Evolutionary conservation across 2,329 filamentous ascomycete genomes (phyloP), one percentile per base, ranked within the genome.

Genomic region (Botrytis deweyae): DNA sequence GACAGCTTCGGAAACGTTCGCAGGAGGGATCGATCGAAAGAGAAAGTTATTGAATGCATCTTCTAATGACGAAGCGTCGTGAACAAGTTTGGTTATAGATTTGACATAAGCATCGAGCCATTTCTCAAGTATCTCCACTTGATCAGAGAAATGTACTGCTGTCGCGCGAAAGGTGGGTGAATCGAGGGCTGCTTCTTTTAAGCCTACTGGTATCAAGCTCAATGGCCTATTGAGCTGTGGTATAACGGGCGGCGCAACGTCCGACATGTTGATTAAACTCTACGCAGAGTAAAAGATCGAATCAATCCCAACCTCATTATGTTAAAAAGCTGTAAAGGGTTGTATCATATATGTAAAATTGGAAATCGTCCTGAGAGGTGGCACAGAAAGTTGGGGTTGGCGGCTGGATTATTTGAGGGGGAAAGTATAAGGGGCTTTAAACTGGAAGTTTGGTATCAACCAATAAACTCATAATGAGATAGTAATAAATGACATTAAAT

Each of bases 111-210:
- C 87, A 72, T 92, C 94, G 44, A 99, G 92, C 96, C 96, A 99
- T 87, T 89, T 90, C 83, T 98, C 96, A 74, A 98, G 88, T 73
- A 90, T 88, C 77, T 98, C 96, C 79, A 97, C 89, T 84, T 99
- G 95, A 77, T 98, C 96, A 76, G 90, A 88, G 81, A 97, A 97
- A 84, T 98, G 94, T 65, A 92, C 85, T 61, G 93, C 89, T 36
- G 93, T 93, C 65, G 95, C 93, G 77, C 96, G 93, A 83, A 98
- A 98, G 52, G 95, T 97, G 40, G 96, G 96, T 58, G 95, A 98
- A 84, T 99, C 96, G 84, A 98, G 92, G 33, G 94, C 93, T 69
- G 96, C 96, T 88, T 99, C 96, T 84, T 95, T 96, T 78, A 98
- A 88, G 36, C 91, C 91, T 52, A 98, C 95, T 63, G 96, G 94